These are phyloP conservation scores for Malassezia obtusa DNA, from an alignment of 1,284 basidiomycete species.

Conservation along the genomic window DNA sequence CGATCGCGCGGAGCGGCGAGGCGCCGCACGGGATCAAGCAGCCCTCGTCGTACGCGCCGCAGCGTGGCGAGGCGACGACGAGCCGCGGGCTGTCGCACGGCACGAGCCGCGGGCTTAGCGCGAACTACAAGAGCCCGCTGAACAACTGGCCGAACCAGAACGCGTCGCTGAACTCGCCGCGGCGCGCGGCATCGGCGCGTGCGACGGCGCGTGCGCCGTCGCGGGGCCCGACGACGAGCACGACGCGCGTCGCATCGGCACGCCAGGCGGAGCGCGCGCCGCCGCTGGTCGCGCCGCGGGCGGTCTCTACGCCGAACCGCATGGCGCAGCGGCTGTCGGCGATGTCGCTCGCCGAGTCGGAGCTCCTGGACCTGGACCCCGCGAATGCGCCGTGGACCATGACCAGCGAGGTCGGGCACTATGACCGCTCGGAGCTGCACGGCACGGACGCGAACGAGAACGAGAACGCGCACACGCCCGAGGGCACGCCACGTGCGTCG, in stretches of 20 bases:
- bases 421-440: constrained; percentile 14
- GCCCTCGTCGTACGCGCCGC: background rate
- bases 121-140: background rate
- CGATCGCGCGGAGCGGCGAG: background rate
- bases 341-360: constrained; percentile 8
- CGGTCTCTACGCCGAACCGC: background rate
- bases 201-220: background rate
- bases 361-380: constrained; percentile 1
- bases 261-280: background rate
- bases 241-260: background rate
- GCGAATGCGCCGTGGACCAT: constrained; percentile 6
- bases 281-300: background rate
- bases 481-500: background rate
- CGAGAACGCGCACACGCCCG: background rate
- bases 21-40: constrained; percentile 1
- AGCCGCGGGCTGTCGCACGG: constrained; percentile 1
- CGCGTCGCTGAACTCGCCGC: background rate
- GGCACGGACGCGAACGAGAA: background rate
- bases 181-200: background rate
- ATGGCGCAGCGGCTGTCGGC: constrained; percentile 3
- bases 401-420: constrained; percentile 13
- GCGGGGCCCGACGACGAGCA: background rate
- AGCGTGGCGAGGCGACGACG: background rate
- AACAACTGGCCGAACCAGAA: background rate
- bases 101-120: background rate